A percentile compares a stretch with the other conserved stretches of the same genome.
Evolutionary conservation across 768 basidiomycete species (phyloP).

Genomic region (Psilocybe cubensis): DNA sequence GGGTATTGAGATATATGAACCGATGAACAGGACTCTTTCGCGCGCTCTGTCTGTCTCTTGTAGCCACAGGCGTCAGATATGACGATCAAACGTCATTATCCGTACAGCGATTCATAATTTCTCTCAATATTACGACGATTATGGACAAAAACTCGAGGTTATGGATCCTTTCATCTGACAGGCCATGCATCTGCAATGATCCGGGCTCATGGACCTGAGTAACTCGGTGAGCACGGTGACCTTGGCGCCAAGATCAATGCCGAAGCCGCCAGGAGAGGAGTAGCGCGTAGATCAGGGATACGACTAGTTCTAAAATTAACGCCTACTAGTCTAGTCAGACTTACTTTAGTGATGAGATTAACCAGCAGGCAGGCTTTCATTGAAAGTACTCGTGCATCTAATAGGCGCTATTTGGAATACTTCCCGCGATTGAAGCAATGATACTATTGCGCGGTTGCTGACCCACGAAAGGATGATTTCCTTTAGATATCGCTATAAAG

Average conservation of each 20-base stretch:
- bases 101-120: neutral
- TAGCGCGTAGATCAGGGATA: neutral
- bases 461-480: too few relatives aligned
- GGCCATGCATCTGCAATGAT: neutral
- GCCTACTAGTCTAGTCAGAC: neutral
- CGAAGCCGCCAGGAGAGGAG: neutral
- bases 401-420: too few relatives aligned
- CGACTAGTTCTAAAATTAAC: neutral
- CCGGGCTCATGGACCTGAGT: neutral
- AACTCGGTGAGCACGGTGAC: neutral
- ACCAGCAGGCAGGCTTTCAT: neutral
- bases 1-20: neutral
- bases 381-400: too few relatives aligned
- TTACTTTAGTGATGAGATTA: neutral
- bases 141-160: neutral
- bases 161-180: neutral
- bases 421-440: too few relatives aligned
- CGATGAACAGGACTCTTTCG: neutral
- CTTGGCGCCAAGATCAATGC: neutral
- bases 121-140: neutral
- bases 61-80: neutral
- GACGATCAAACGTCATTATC: conserved; percentile 8
- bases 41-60: neutral
- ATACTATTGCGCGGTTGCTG: too few relatives aligned
- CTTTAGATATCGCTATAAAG: too few relatives aligned